Base-by-base conservation (phyloP, 2,329 filamentous ascomycete species). In the Tolypocladium tundrense region DNA sequence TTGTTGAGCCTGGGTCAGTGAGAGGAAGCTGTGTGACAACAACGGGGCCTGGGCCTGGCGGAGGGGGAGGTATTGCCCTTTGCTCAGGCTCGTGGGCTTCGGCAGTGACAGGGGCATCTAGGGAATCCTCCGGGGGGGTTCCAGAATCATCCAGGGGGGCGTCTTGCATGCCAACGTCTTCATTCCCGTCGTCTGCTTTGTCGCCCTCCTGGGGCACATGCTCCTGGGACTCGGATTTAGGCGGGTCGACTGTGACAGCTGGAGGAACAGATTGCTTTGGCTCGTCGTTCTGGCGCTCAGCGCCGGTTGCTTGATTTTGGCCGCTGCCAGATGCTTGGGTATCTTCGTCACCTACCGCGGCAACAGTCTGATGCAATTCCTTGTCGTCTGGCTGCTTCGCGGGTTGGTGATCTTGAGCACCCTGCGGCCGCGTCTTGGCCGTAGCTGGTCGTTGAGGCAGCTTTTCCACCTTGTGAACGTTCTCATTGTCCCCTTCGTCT, bases 91-190 rank as follows among this genome's bases (percentile, higher is more conserved):
- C 72, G 35, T 76, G 71, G 57, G 71, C 69, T 35, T 75, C 72
- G 39, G 70, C 64, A 37, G 63, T 64, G 42, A 75, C 70, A 54
- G 75, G 58, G 37, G 65, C 74, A 56, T 84, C 79, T 57, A 79
- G 77, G 41, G 77, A 68, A 59, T 79, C 75, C 59, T 79, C 75
- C 48, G 79, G 77, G 37, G 82, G 79, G 48, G 77, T 5, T 5
- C 79, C 77, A 42, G 77, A 68, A 59, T 79, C 75, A 59, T 79
- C 75, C 48, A 79, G 77, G 37, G 82, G 79, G 48, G 77, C 78
- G 69, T 90, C 87, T 41, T 79, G 78, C 83, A 90, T 90, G 57
- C 85, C 79, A 57, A 87, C 77, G 69, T 90, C 86, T 33, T 83
- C 79, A 63, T 86, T 83, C 4, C 81, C 70, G 60, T 77, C 70